Conservation (phyloP, 2,329 filamentous ascomycete species). For the Zymoseptoria tritici region DNA sequence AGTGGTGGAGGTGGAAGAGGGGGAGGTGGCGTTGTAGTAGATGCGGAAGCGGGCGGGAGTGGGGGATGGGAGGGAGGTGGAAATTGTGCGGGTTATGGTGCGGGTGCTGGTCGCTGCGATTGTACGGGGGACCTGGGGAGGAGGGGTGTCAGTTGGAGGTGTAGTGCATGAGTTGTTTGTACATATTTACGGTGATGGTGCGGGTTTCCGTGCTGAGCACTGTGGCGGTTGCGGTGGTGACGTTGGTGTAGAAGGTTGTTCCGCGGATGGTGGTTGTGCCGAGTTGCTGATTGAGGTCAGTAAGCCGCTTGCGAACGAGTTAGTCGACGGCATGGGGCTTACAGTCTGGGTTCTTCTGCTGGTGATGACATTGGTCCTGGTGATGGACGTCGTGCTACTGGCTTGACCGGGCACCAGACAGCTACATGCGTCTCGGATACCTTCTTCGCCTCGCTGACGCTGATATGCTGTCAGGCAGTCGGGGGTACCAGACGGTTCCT, state of each 20-base stretch:
- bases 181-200: background rate
- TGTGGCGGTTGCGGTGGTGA: background rate
- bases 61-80: background rate
- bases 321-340: background rate
- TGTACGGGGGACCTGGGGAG: background rate
- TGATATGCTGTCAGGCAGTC: background rate
- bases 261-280: background rate
- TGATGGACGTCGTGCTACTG: background rate
- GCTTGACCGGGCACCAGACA: background rate
- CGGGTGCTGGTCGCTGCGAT: background rate
- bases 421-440: background rate
- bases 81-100: background rate
- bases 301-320: background rate
- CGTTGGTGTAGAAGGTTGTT: background rate
- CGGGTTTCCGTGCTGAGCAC: background rate
- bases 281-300: background rate
- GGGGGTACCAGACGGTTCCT: background rate
- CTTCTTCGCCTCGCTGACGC: background rate
- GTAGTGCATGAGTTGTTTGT: too few relatives aligned
- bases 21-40: slow-evolving; percentile 3
- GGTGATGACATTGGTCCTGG: background rate
- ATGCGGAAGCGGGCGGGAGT: slow-evolving; percentile 1
- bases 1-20: background rate
- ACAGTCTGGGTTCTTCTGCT: background rate
- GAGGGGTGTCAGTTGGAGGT: too few relatives aligned